Evolutionary conservation across 2,329 filamentous ascomycete genomes (phyloP), one percentile per base, ranked within the genome.

Genomic region (Pseudocercospora fuligena): DNA sequence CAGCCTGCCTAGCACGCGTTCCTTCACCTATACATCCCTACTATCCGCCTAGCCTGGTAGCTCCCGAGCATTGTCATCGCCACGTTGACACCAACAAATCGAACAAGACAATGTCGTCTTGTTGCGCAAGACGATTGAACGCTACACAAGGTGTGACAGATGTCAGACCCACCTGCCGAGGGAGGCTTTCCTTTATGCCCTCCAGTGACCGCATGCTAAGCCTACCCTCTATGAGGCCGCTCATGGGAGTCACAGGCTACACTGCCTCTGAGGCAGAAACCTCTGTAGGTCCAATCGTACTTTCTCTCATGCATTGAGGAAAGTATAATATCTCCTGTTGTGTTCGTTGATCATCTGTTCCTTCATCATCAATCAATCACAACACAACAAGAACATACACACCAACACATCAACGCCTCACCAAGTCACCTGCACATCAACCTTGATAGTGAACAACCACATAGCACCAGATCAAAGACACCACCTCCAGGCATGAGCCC

Each of bases 191-290:
- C 51, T 27, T 56, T 56, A 19, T 56, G 51, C 51, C 27, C 9
- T 56, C 51, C 51, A 56, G 27, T 56, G 51, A 33, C 27, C 51
- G 16, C 21, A 56, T 29, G 21, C 51, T 56, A 56, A 56, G 51
- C 51, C 51, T 27, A 29, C 23, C 2, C 25, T 12, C 23, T 27
- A 25, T 56, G 51, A 56, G 51, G 51, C 51, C 51, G 51, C 51
- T 56, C 23, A n/a, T 51, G 16, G 27, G 51, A 56, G 51, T 56
- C 51, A 56, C 51, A 56, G 51, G 51, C 51, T 56, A 56, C 51
- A 56, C 51, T 56, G 51, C 51, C 51, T 19, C 23, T 31, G 51
- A 56, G 51, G 51, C 51, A 56, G 51, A 56, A 27, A 56, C 51
- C 25, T 51, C 47, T 56, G 51, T 31, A 31, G 27, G 51, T 56